phyloP scores from a whole-genome alignment of 345 rosid genomes.

The Carallia brachiata region DNA sequence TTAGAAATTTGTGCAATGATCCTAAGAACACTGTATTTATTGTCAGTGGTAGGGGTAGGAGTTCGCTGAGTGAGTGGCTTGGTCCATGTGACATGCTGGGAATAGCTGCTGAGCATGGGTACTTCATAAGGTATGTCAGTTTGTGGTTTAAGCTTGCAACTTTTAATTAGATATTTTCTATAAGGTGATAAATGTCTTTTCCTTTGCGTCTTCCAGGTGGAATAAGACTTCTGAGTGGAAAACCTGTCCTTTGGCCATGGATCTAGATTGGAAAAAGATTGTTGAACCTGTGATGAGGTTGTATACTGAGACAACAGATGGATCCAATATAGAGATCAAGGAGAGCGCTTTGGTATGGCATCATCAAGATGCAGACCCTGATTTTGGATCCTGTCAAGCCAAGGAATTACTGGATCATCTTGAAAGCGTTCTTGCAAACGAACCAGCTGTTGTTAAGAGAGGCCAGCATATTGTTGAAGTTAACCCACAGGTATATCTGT shows the following conservation, averaged over 20 bases:
- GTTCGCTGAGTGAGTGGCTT: conserved; percentile 59
- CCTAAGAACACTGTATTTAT: conserved; percentile 70
- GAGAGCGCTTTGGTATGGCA: conserved; percentile 94
- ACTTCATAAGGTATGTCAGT: conserved; percentile 51
- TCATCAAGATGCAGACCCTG: conserved; percentile 93
- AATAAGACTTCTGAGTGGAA: conserved; percentile 64
- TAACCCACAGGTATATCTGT: conserved; percentile 66
- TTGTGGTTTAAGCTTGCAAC: neutral
- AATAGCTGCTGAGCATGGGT: conserved; percentile 86
- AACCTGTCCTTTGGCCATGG: conserved; percentile 46
- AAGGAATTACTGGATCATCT: conserved; percentile 82
- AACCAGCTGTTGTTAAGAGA: conserved; percentile 79
- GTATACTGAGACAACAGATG: conserved; percentile 84
- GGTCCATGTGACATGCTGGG: conserved; percentile 71
- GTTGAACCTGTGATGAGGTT: conserved; percentile 82
- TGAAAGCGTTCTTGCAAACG: conserved; percentile 80
- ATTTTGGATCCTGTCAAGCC: conserved; percentile 90
- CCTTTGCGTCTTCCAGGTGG: conserved; percentile 43
- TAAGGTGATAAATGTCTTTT: conserved; percentile 1
- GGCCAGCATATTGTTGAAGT: conserved; percentile 93
- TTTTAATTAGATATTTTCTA: conserved; percentile 1
- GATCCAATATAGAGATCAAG: conserved; percentile 72
- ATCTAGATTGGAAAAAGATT: conserved; percentile 71
- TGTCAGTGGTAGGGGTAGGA: conserved; percentile 72
- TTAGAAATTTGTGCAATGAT: conserved; percentile 54